Conservation (phyloP, 768 basidiomycete genomes). For the Imleria badia region DNA sequence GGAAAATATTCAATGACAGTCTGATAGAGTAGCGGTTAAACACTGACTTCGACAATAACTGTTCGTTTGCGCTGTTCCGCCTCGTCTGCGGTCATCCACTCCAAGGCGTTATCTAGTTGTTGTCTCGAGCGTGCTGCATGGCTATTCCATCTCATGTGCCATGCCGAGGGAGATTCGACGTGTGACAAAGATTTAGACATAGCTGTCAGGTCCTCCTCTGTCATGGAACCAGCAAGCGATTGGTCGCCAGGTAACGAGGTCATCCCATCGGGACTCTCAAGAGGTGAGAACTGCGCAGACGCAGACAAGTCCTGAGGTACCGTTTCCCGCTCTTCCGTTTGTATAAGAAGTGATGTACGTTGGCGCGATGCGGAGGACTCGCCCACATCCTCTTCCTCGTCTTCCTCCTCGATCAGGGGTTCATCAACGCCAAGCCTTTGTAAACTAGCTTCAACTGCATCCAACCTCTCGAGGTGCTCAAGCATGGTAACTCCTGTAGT, state of each 20-base stretch:
- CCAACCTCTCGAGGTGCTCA: slow-evolving; percentile 81
- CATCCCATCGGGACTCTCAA: slow-evolving; percentile 52
- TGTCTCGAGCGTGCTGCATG: slow-evolving; percentile 27
- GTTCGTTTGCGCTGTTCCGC: slow-evolving; percentile 48
- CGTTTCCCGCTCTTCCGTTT: slow-evolving; percentile 28
- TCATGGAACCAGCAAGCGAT: slow-evolving; percentile 53
- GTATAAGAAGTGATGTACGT: slow-evolving; percentile 22
- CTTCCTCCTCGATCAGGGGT: slow-evolving; percentile 48
- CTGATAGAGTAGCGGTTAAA: background rate
- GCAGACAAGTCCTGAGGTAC: slow-evolving; percentile 22
- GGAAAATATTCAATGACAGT: slow-evolving; percentile 1
- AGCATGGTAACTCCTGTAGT: slow-evolving; percentile 85
- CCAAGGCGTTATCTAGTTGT: slow-evolving; percentile 36
- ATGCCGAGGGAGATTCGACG: slow-evolving; percentile 50
- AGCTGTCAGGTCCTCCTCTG: slow-evolving; percentile 68
- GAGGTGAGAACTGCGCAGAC: slow-evolving; percentile 51
- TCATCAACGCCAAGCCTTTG: slow-evolving; percentile 69
- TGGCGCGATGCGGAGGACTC: slow-evolving; percentile 37
- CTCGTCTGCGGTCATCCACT: slow-evolving; percentile 46
- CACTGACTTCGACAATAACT: slow-evolving; percentile 70
- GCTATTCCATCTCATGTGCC: slow-evolving; percentile 37
- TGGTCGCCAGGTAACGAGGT: slow-evolving; percentile 57
- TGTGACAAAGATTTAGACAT: slow-evolving; percentile 79
- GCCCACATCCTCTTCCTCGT: slow-evolving; percentile 65
- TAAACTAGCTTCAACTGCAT: slow-evolving; percentile 77